Evolutionary conservation across 768 basidiomycete species (phyloP).

Genomic region (Leucocoprinus sp.): DNA sequence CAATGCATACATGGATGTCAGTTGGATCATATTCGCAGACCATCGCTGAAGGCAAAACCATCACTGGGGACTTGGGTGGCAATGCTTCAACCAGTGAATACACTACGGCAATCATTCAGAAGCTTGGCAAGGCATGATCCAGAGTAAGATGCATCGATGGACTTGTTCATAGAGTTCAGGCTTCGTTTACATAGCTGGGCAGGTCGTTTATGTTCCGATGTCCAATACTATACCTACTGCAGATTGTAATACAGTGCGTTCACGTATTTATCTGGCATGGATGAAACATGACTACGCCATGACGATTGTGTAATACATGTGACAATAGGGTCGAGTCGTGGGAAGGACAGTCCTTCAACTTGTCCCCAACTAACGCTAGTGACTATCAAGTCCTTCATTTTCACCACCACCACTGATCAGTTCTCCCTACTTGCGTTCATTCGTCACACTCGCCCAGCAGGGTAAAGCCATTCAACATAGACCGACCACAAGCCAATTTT

Average conservation of each 20-base stretch:
- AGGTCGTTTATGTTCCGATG: background rate
- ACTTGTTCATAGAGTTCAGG: constrained; percentile 13
- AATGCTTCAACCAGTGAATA: constrained; percentile 86
- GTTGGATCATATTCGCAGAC: constrained; percentile 44
- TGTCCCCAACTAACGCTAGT: constrained; percentile 20
- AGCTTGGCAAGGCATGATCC: constrained; percentile 31
- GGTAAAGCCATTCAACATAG: constrained; percentile 65
- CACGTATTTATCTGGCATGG: constrained; percentile 2
- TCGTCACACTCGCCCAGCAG: constrained; percentile 82
- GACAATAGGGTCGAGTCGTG: constrained; percentile 23
- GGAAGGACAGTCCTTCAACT: constrained; percentile 25
- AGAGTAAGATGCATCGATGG: constrained; percentile 10
- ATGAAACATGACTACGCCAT: background rate
- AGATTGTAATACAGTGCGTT: constrained; percentile 2
- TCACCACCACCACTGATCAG: constrained; percentile 36
- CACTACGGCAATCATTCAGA: constrained; percentile 79
- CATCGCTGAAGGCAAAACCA: constrained; percentile 91
- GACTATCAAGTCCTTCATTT: constrained; percentile 42
- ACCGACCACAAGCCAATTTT: constrained; percentile 29
- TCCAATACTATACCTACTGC: constrained; percentile 4
- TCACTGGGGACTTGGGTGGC: constrained; percentile 95
- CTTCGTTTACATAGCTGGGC: constrained; percentile 3
- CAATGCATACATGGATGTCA: background rate
- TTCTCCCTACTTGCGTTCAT: constrained; percentile 38
- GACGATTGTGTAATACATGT: constrained; percentile 2